A percentile compares a stretch with the other conserved stretches of the same genome.
phyloP scores from a whole-genome alignment of 495 filamentous ascomycete species.

The Neurospora sp. region DNA sequence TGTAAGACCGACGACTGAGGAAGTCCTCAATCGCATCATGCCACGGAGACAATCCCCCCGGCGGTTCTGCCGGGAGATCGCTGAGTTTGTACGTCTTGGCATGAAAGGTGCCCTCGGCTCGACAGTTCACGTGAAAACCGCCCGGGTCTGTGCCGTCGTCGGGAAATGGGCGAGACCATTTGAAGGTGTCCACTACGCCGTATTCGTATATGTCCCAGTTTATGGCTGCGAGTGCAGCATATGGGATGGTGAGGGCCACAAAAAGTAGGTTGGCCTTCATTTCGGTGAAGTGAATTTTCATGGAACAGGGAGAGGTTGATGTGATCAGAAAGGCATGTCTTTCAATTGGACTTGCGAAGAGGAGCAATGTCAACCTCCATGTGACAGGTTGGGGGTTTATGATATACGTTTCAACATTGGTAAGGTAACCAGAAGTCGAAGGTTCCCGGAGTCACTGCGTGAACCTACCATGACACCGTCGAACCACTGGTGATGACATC shows the following conservation, averaged over 20 bases:
- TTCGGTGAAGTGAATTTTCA: background rate
- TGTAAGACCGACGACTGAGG: conserved; percentile 11
- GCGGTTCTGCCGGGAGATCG: conserved; percentile 13
- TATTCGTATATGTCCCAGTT: conserved; percentile 26
- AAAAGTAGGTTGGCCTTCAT: conserved; percentile 4
- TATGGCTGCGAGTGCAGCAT: conserved; percentile 1
- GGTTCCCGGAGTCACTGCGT: background rate
- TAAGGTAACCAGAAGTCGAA: background rate
- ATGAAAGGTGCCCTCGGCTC: conserved; percentile 12
- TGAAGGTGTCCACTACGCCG: conserved; percentile 22
- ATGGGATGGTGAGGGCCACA: background rate
- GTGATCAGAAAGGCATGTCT: background rate
- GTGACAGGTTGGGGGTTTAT: background rate
- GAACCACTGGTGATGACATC: background rate
- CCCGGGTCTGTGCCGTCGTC: conserved; percentile 20
- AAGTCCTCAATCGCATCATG: conserved; percentile 16
- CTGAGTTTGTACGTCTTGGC: conserved; percentile 22
- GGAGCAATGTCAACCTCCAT: background rate
- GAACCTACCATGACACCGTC: background rate
- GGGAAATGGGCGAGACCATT: conserved; percentile 23
- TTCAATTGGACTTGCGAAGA: background rate
- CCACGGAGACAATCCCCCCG: conserved; percentile 19
- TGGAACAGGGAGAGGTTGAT: background rate
- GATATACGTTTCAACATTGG: background rate
- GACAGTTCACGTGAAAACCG: conserved; percentile 22